Conservation (phyloP, 2,329 filamentous ascomycete genomes). For the Aspergillus pseudoglaucus region DNA sequence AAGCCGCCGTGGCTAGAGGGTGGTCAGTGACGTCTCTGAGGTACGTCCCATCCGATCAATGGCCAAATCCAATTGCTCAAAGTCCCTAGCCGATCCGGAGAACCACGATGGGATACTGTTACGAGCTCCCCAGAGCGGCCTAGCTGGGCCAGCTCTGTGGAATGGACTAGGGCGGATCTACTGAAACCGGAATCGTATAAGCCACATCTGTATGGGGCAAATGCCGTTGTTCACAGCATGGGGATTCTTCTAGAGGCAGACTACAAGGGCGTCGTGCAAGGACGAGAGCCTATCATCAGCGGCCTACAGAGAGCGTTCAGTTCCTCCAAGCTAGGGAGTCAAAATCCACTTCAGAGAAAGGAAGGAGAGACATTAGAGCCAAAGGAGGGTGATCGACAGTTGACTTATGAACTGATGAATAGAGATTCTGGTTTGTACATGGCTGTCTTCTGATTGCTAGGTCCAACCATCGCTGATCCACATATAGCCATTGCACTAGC, state of each 20-base stretch:
- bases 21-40: constrained; percentile 93
- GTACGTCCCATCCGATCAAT: constrained; percentile 41
- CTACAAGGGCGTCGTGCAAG: constrained; percentile 87
- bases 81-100: constrained; percentile 69
- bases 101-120: constrained; percentile 76
- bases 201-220: constrained; percentile 65
- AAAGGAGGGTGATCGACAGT: constrained; percentile 62
- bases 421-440: constrained; percentile 58
- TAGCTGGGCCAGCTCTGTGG: constrained; percentile 72
- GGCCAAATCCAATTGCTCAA: constrained; percentile 3
- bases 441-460: background rate
- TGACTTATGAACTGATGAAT: constrained; percentile 98
- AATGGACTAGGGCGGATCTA: constrained; percentile 85
- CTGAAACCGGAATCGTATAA: constrained; percentile 75
- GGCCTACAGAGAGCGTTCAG: constrained; percentile 76
- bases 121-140: constrained; percentile 66
- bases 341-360: constrained; percentile 63
- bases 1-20: constrained; percentile 72
- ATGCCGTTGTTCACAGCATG: constrained; percentile 89
- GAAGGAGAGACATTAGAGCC: constrained; percentile 57
- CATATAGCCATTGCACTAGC: constrained; percentile 70
- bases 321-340: constrained; percentile 52
- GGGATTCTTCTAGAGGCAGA: constrained; percentile 94
- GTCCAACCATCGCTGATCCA: constrained; percentile 1
- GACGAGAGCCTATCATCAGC: constrained; percentile 71